phyloP scores from a whole-genome alignment of 148 eudicot genomes.

The Vaccinium myrtillus region DNA sequence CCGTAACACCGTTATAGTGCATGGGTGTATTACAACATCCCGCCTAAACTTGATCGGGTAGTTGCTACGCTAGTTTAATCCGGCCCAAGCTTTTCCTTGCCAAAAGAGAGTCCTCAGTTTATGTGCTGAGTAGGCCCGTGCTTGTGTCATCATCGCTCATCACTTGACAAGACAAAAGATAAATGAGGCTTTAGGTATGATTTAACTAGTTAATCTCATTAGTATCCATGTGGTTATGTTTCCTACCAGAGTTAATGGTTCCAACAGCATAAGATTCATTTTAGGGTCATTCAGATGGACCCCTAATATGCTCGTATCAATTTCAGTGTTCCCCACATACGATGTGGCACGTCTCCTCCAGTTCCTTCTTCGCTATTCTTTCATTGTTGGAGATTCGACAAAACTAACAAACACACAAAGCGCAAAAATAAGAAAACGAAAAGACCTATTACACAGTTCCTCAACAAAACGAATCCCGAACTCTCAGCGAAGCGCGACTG shows the following conservation, averaged over 20 bases:
- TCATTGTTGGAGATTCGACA: no score
- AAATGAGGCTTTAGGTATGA: slow-evolving; percentile 33
- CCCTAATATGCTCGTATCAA: slow-evolving; percentile 26
- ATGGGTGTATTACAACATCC: no score
- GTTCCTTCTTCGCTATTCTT: neutral
- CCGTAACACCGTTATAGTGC: no score
- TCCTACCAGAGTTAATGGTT: slow-evolving; percentile 30
- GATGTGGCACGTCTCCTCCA: slow-evolving; percentile 37
- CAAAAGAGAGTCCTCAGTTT: no score
- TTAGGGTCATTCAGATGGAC: slow-evolving; percentile 42
- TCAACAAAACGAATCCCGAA: no score
- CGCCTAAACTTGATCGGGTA: no score
- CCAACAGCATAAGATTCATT: slow-evolving; percentile 31
- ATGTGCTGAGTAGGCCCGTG: slow-evolving; percentile 16
- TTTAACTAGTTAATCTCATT: slow-evolving; percentile 38
- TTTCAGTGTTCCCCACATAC: slow-evolving; percentile 31
- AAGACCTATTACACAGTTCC: no score
- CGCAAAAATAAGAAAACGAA: no score
- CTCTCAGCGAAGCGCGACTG: no score
- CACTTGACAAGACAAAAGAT: slow-evolving; percentile 46
- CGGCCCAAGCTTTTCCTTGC: no score
- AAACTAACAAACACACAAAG: no score
- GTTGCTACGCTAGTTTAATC: no score
- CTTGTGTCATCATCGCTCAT: slow-evolving; percentile 28
- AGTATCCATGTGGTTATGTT: slow-evolving; percentile 79